These are phyloP conservation scores for Calocera viscosa DNA, from an alignment of 768 basidiomycete species.

Conservation along the genomic window DNA sequence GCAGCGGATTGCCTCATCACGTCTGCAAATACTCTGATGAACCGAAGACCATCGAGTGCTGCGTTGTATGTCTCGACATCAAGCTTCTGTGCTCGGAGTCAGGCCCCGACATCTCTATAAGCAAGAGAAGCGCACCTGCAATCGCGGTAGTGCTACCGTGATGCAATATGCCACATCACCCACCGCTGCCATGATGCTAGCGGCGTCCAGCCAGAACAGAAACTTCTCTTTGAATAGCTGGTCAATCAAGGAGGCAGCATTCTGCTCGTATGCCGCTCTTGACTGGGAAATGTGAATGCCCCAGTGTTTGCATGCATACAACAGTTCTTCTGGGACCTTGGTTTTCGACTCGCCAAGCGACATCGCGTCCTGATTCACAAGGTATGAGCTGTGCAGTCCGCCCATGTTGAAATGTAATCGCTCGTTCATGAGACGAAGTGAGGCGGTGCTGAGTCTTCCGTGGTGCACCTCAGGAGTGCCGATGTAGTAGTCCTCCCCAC, in stretches of 20 bases:
- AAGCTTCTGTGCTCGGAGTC: too few relatives aligned
- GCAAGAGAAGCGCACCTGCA: too few relatives aligned
- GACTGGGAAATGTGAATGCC: background rate
- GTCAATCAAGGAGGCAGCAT: background rate
- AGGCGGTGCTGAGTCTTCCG: background rate
- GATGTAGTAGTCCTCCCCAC: background rate
- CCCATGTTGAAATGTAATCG: background rate
- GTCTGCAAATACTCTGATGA: too few relatives aligned
- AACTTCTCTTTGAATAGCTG: background rate
- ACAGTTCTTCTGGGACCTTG: background rate
- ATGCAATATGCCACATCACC: background rate
- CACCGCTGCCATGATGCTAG: background rate
- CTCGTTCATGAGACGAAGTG: background rate
- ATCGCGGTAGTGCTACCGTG: too few relatives aligned
- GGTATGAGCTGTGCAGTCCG: background rate
- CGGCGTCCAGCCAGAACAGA: background rate
- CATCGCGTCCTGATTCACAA: background rate
- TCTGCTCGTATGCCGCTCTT: background rate
- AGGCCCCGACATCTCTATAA: too few relatives aligned
- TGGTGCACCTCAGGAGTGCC: background rate
- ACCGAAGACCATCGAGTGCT: too few relatives aligned
- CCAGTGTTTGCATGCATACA: background rate
- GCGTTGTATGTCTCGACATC: too few relatives aligned
- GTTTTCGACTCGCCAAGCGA: background rate
- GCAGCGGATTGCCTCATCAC: too few relatives aligned